phyloP scores from a whole-genome alignment of 148 eudicot genomes.

The Diospyros lotus region DNA sequence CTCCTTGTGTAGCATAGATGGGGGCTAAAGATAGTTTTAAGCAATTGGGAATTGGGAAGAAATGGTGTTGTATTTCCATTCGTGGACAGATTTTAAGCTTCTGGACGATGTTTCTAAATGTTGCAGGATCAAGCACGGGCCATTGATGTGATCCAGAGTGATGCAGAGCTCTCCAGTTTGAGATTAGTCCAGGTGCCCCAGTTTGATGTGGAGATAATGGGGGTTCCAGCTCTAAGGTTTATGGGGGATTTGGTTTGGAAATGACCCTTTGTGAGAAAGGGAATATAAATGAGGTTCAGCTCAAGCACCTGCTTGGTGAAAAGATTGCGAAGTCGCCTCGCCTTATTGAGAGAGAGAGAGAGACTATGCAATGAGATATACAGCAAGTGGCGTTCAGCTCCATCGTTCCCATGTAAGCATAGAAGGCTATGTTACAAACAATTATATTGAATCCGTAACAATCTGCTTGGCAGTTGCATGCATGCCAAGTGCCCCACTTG shows the following conservation, averaged over 20 bases:
- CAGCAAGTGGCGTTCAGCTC: no score
- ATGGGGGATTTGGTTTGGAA: constrained; percentile 81
- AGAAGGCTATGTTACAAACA: no score
- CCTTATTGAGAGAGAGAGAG: no score
- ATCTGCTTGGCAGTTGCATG: no score
- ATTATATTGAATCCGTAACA: no score
- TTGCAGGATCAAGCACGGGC: constrained; percentile 75
- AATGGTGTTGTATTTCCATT: not conserved
- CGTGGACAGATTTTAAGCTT: not conserved
- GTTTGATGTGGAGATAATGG: constrained; percentile 73
- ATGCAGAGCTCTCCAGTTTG: constrained; percentile 53
- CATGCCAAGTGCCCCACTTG: no score
- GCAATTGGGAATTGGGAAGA: not conserved
- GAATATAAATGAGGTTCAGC: no score
- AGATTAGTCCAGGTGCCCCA: constrained; percentile 48
- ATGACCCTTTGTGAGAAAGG: constrained; percentile 20
- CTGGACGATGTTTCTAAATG: not conserved
- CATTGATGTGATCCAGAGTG: constrained; percentile 47
- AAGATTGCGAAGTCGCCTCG: no score
- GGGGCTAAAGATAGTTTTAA: not conserved
- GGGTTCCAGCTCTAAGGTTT: constrained; percentile 77
- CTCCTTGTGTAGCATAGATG: no score
- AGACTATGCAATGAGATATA: no score
- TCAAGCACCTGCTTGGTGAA: no score
- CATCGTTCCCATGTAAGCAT: no score